Conservation (phyloP, 176 grass and related monocot genomes). For the Carex myosuroides region DNA sequence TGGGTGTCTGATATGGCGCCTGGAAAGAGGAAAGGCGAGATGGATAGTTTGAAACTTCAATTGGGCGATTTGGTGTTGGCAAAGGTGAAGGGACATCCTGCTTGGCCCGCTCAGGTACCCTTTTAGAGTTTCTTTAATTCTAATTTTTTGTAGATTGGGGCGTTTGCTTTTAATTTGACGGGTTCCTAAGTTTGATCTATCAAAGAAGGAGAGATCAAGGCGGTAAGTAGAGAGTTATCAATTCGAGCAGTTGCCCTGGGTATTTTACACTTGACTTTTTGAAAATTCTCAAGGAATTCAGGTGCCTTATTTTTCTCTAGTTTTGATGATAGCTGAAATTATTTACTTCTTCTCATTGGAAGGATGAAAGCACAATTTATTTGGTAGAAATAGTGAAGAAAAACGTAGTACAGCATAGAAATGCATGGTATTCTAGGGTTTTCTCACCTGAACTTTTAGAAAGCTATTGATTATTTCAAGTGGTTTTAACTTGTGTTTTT, state of each 20-base stretch:
- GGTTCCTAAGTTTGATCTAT: neutral
- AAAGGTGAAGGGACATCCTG: conserved; percentile 14
- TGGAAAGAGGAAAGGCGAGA: conserved; percentile 7
- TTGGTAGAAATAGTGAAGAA: neutral
- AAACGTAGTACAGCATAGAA: neutral
- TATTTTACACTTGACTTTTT: neutral
- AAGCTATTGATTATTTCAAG: neutral
- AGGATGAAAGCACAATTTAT: neutral
- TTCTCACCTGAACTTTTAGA: neutral
- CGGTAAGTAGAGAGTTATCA: neutral
- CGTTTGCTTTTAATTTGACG: neutral
- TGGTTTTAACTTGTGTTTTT: neutral
- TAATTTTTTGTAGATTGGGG: neutral
- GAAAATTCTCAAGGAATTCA: neutral
- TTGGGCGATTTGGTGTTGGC: conserved; percentile 19
- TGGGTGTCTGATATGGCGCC: conserved; percentile 8
- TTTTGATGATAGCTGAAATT: neutral
- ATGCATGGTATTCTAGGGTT: conserved; percentile 3
- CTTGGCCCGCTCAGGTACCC: conserved; percentile 21
- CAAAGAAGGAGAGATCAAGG: neutral
- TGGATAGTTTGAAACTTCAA: neutral
- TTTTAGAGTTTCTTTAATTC: neutral
- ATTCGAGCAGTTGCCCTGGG: neutral
- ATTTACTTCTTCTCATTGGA: neutral
- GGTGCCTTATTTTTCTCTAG: neutral